Conservation (phyloP, 306 rosid genomes). For the Dryas alaskensis region DNA sequence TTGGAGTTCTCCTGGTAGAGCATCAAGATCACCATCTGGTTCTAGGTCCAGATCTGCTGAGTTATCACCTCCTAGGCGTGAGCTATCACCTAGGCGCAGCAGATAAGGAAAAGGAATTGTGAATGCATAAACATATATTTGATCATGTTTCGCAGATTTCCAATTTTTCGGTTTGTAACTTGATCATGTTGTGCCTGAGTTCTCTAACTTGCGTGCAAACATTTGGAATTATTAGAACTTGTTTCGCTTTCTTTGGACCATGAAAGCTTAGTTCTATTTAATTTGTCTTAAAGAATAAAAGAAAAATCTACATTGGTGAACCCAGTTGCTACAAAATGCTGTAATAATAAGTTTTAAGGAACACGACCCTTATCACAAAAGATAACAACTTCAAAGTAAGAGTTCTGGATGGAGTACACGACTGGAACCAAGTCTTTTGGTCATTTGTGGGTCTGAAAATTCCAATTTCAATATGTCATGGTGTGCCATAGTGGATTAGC, state of each 20-base stretch:
- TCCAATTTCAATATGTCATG: too few relatives aligned
- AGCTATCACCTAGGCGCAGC: constrained; percentile 66
- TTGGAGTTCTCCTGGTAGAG: constrained; percentile 68
- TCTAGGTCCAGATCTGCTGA: constrained; percentile 78
- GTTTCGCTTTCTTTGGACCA: background rate
- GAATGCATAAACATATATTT: background rate
- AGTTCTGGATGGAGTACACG: too few relatives aligned
- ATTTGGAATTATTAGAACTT: constrained; percentile 4
- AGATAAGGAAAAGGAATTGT: constrained; percentile 30
- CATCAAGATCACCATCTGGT: constrained; percentile 80
- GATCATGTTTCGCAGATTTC: background rate
- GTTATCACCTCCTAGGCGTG: constrained; percentile 44
- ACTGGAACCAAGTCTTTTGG: too few relatives aligned
- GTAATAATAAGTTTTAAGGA: too few relatives aligned
- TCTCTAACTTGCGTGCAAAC: constrained; percentile 24
- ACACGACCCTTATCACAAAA: too few relatives aligned
- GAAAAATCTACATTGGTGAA: too few relatives aligned
- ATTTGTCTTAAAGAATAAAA: too few relatives aligned
- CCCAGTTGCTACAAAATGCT: too few relatives aligned
- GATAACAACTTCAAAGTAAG: too few relatives aligned
- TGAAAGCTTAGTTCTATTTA: background rate
- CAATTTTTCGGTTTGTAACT: constrained; percentile 3
- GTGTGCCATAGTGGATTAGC: too few relatives aligned
- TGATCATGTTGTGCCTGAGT: constrained; percentile 21
- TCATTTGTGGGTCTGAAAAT: too few relatives aligned